Conservation (phyloP, 345 rosid genomes). For the Isatis tinctoria region DNA sequence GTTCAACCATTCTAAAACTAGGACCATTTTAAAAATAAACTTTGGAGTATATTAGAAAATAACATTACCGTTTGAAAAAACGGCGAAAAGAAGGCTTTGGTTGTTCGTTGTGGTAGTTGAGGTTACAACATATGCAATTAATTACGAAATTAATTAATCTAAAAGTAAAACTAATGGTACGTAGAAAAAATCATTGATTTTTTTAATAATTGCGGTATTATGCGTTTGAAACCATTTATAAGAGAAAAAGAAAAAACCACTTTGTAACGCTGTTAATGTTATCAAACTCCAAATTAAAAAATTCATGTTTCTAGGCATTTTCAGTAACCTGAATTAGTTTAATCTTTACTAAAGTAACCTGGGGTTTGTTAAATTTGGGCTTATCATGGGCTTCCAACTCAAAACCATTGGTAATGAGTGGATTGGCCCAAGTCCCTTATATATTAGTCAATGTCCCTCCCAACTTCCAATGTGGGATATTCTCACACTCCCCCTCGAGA, state of each 20-base stretch:
- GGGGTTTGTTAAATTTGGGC: too few relatives aligned
- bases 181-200: background rate
- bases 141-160: background rate
- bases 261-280: background rate
- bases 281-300: background rate
- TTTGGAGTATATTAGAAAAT: background rate
- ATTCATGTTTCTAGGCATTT: background rate
- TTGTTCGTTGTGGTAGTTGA: background rate
- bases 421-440: too few relatives aligned
- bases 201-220: background rate
- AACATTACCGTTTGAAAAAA: background rate
- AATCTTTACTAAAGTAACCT: background rate
- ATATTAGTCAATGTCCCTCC: too few relatives aligned
- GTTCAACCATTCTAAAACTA: conserved; percentile 9
- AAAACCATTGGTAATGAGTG: too few relatives aligned
- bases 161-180: background rate
- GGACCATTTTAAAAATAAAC: background rate
- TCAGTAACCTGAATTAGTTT: background rate
- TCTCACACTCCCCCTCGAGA: too few relatives aligned
- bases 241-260: background rate
- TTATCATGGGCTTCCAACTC: too few relatives aligned
- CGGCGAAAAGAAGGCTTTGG: background rate
- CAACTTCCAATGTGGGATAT: too few relatives aligned
- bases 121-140: background rate
- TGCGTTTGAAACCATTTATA: background rate